Evolutionary conservation across 139 green algal genomes (phyloP), one percentile per base, ranked within the genome.

Genomic region (Pleodorina starrii): DNA sequence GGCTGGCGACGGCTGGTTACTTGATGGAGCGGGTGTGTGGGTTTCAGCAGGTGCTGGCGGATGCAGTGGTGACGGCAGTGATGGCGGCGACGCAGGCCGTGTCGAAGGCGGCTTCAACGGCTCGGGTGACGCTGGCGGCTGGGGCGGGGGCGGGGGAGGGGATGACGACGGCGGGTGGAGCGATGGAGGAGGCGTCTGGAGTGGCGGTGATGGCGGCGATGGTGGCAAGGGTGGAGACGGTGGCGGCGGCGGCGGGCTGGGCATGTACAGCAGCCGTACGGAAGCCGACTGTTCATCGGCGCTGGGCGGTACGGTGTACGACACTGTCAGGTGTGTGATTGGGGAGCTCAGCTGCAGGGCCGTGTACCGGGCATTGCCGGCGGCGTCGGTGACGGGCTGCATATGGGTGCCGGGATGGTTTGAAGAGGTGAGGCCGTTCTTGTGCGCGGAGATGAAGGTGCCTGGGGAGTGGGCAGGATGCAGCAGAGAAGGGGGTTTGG

Each of bases 291-390:
- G 21, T 29, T 48, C 35, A 2, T 40, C 12, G 1, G 29, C 69
- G 43, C 29, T 80, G 57, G 72, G 42, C 72, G 72, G 72, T 21
- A 80, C 72, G 72, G 72, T 38, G 72, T 36, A 54, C 14, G 72
- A 59, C 40, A 35, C 72, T 40, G 72, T 80, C 6, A 80, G 42
- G 72, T 59, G 42, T 17, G 72, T 25, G 21, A 80, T 43, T 12
- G 40, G 72, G 1, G 72, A 43, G 42, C 32, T 19, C 42, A 80
- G 72, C 10, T 29, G 14, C 17, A 80, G 40, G 0, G 57, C 19
- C 5, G 40, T 12, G 27, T 59, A 80, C 29, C 16, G 59, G 42
- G 42, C 72, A 36, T 80, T 80, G 27, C 72, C 72, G 72, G 40
- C 72, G 10, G 23, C 42, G 72, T 80, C 72, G 25, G 1, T 32